Percentiles rank a stretch among this genome's conserved stretches.
phyloP scores from a whole-genome alignment of 306 rosid species.

The Quercus variabilis region DNA sequence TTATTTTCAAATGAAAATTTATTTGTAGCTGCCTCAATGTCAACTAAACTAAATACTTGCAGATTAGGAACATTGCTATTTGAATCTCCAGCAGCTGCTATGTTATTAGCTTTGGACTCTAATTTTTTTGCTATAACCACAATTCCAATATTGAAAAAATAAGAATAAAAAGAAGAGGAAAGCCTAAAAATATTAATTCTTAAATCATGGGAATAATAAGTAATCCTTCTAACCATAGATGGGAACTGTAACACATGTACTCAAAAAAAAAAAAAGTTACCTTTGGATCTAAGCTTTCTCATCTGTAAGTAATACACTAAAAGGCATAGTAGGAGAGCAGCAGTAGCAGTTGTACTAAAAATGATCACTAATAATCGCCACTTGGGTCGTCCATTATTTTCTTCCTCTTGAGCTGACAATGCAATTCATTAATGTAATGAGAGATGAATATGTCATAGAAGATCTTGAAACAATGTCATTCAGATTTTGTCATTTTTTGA shows the following conservation, averaged over 20 bases:
- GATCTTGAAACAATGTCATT: not conserved
- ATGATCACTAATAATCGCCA: not conserved
- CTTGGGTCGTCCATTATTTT: not conserved
- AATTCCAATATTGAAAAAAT: too few relatives aligned
- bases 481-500: not conserved
- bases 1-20: slow-evolving; percentile 38
- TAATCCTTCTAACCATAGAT: not conserved
- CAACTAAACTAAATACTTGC: slow-evolving; percentile 29
- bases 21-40: slow-evolving; percentile 38
- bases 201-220: too few relatives aligned
- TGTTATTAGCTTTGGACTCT: not conserved
- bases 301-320: not conserved
- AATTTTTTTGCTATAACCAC: not conserved
- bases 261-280: not conserved
- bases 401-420: slow-evolving; percentile 10
- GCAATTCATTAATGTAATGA: not conserved
- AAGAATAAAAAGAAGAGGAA: not conserved
- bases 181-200: not conserved
- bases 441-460: not conserved
- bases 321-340: not conserved
- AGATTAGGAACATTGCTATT: slow-evolving; percentile 22
- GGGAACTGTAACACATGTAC: too few relatives aligned
- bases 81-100: not conserved
- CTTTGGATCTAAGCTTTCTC: slow-evolving; percentile 6
- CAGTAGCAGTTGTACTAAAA: not conserved